Base-by-base conservation (phyloP, 169 alveolate species). In the Eimeria falciformis region DNA sequence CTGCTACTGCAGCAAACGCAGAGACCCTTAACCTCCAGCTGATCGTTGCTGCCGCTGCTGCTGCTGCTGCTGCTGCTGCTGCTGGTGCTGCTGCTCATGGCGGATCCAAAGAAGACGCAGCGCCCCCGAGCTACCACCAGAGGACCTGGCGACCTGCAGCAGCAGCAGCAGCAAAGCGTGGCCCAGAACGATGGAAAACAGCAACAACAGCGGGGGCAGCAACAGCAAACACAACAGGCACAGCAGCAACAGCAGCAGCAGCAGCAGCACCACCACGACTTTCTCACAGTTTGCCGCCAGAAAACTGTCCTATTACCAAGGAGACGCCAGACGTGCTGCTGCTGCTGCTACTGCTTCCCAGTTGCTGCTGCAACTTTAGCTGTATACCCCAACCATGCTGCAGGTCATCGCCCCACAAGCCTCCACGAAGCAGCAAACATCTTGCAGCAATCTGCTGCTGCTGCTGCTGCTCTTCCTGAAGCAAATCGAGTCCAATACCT, bases 51-150 rank as follows among this genome's bases (percentile, higher is more conserved):
- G 77, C 77, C 11, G 40, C n/a, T 23, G 77, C 55, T 69, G 81
- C 56, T 69, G 56, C n/a, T 12, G n/a, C 85, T 45, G 66, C n/a
- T 0, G 85, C 50, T 75, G 65, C 43, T 75, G 85, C 85, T 40
- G 85, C 23, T 46, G 58, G 66, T 46, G 66, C 85, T 45, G 85
- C 85, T 6, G 85, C 55, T 5, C 66, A 75, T 65, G 40, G 85
- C 85, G 5, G 85, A 75, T 21, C 85, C 85, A 21, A 75, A 75
- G 85, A 75, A 75, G 43, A 75, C 85, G 65, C 85, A 43, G 65
- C 65, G n/a, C 2, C 65, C 85, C 18, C 45, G 40, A 45, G 85
- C 85, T 17, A 75, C 40, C 66, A 75, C 66, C 1, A 75, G 85
- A 23, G 85, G 85, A 21, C 85, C 85, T 6, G 58, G 85, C 25